Evolutionary conservation across 768 basidiomycete genomes (phyloP).

Genomic region (Collybia sordida): DNA sequence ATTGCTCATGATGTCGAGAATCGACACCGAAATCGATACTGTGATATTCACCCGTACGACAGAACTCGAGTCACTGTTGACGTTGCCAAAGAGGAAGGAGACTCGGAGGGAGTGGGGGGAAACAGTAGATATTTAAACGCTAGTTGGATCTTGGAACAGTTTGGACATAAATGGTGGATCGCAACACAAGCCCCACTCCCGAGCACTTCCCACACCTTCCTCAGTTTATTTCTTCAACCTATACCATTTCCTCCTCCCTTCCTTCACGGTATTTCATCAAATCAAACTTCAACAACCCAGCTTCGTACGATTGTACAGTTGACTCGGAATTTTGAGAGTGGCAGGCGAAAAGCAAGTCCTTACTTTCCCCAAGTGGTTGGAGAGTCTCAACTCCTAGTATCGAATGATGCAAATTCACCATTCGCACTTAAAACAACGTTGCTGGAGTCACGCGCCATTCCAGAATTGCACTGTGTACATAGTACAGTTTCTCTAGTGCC

Average conservation of each 20-base stretch:
- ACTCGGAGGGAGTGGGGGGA: slow-evolving; percentile 1
- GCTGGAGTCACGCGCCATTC: slow-evolving; percentile 39
- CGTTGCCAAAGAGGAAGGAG: slow-evolving; percentile 14
- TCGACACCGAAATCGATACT: slow-evolving; percentile 61
- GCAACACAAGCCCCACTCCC: slow-evolving; percentile 82
- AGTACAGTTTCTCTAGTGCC: slow-evolving; percentile 59
- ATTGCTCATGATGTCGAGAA: slow-evolving; percentile 48
- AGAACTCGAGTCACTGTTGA: slow-evolving; percentile 60
- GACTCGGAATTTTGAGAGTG: slow-evolving; percentile 69
- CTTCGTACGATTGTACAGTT: slow-evolving; percentile 82
- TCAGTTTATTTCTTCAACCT: slow-evolving; percentile 64
- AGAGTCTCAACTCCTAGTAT: slow-evolving; percentile 41
- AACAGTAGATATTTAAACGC: slow-evolving; percentile 74
- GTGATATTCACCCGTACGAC: slow-evolving; percentile 77
- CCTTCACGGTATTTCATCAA: slow-evolving; percentile 5
- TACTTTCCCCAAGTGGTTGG: slow-evolving; percentile 73
- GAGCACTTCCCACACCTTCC: slow-evolving; percentile 70
- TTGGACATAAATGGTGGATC: slow-evolving; percentile 79
- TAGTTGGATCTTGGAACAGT: slow-evolving; percentile 78
- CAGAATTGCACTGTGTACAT: slow-evolving; percentile 59
- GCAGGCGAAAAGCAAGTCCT: slow-evolving; percentile 69
- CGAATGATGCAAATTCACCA: slow-evolving; percentile 40
- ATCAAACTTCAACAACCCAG: slow-evolving; percentile 33
- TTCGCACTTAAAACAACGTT: slow-evolving; percentile 61
- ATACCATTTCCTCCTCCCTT: slow-evolving; percentile 31